Evolutionary conservation across 768 basidiomycete genomes (phyloP).

Genomic region (Hypholoma fasciculare): DNA sequence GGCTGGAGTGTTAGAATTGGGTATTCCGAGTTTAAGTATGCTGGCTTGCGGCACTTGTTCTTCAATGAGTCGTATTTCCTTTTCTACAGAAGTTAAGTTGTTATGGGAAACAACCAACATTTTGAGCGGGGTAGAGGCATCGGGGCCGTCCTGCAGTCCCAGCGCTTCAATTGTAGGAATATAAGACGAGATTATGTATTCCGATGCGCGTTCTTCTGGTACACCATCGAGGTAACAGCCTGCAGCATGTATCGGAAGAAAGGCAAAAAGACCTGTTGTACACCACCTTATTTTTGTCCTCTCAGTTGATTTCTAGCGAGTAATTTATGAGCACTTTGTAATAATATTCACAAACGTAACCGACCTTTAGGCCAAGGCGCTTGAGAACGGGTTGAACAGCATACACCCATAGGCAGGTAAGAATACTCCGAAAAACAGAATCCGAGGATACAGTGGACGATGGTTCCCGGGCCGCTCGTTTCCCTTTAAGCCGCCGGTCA

Average conservation of each 20-base stretch:
- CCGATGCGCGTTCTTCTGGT: constrained; percentile 15
- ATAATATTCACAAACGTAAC: not conserved
- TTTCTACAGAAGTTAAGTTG: not conserved
- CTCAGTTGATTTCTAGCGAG: not conserved
- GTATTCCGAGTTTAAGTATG: constrained; percentile 4
- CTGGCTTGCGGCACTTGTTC: constrained; percentile 7
- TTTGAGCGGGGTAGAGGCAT: constrained; percentile 10
- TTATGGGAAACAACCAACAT: constrained; percentile 11
- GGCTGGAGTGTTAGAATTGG: constrained; percentile 12
- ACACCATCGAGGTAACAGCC: constrained; percentile 22
- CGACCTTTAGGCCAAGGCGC: not conserved
- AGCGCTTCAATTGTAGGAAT: constrained; percentile 12
- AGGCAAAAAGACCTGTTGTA: constrained; percentile 28
- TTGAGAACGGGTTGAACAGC: no score
- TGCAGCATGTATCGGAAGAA: constrained; percentile 43
- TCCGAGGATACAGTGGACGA: no score
- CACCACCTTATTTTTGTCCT: constrained; percentile 18
- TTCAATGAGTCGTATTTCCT: constrained; percentile 3
- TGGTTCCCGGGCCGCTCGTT: no score
- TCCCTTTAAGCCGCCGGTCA: no score
- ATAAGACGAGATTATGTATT: constrained; percentile 26
- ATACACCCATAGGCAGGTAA: no score
- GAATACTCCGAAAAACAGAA: no score
- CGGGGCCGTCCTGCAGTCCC: not conserved
- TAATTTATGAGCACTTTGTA: not conserved